Evolutionary conservation across 2,329 filamentous ascomycete species (phyloP).

Genomic region (Penicillium capsulatum): DNA sequence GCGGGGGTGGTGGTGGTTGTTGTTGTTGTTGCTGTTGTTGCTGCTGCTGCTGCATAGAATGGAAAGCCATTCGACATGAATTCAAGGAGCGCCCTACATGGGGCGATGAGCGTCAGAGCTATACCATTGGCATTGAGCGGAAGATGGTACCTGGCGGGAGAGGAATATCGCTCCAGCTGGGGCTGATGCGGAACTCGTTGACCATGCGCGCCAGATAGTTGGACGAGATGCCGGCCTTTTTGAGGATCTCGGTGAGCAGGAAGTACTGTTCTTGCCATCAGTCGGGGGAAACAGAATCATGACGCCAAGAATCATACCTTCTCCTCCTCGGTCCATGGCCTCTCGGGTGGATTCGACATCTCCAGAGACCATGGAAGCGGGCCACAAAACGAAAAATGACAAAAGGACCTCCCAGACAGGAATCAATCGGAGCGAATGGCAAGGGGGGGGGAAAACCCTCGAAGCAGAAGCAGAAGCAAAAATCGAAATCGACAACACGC

Average conservation of each 20-base stretch:
- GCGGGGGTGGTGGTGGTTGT: neutral
- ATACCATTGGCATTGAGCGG: neutral
- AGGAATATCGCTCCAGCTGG: constrained; percentile 41
- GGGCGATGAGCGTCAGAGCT: too few species aligned
- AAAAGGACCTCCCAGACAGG: constrained; percentile 12
- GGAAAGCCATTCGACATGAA: constrained; percentile 36
- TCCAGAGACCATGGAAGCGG: constrained; percentile 37
- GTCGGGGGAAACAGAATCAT: neutral
- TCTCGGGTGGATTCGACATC: constrained; percentile 44
- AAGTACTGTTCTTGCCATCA: constrained; percentile 32
- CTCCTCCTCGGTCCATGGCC: constrained; percentile 45
- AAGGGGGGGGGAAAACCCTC: neutral
- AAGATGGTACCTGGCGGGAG: constrained; percentile 39
- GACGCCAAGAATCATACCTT: constrained; percentile 33
- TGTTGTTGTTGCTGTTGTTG: constrained; percentile 2
- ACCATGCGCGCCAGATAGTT: constrained; percentile 38
- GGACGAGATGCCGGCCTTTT: constrained; percentile 37
- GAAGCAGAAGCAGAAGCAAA: neutral
- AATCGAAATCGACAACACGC: constrained; percentile 10
- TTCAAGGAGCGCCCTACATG: constrained; percentile 37
- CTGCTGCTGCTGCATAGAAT: constrained; percentile 28
- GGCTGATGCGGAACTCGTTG: constrained; percentile 34
- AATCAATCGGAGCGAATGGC: constrained; percentile 11
- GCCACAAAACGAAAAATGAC: constrained; percentile 4
- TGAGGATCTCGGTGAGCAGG: constrained; percentile 42